These are phyloP conservation scores for Cadophora luteo-olivacea DNA, from an alignment of 2,329 filamentous ascomycete species.

Conservation along the genomic window DNA sequence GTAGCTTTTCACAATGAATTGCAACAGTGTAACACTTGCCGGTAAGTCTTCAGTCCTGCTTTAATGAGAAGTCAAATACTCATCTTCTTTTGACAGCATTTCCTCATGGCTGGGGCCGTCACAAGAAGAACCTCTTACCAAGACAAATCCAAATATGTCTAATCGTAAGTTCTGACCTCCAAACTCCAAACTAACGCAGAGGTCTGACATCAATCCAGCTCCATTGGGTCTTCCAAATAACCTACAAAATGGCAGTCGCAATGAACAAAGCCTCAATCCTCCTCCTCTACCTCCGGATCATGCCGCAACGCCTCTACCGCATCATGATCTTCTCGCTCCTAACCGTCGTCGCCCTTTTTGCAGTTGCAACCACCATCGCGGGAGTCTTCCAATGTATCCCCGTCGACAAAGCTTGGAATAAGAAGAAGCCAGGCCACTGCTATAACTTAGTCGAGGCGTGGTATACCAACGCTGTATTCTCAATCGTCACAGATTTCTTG, in stretches of 20 bases:
- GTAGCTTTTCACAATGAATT: constrained; percentile 26
- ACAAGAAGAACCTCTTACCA: constrained; percentile 21
- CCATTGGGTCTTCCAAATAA: constrained; percentile 31
- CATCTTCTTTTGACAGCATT: constrained; percentile 21
- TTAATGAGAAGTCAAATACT: background rate
- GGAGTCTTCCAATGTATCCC: constrained; percentile 30
- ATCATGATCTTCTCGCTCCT: constrained; percentile 25
- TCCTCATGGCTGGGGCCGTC: constrained; percentile 27
- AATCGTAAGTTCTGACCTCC: constrained; percentile 20
- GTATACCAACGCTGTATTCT: constrained; percentile 30
- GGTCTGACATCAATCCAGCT: constrained; percentile 22
- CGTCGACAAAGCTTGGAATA: constrained; percentile 30
- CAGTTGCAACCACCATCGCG: constrained; percentile 26
- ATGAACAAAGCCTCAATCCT: constrained; percentile 30
- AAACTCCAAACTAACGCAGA: background rate
- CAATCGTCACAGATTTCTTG: constrained; percentile 28
- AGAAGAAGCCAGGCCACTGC: constrained; percentile 25
- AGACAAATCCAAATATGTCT: constrained; percentile 22
- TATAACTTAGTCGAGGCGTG: constrained; percentile 30
- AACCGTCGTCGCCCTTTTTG: constrained; percentile 20
- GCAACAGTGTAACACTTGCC: constrained; percentile 27
- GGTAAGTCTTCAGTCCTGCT: constrained; percentile 14
- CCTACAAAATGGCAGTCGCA: constrained; percentile 29
- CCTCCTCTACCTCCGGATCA: constrained; percentile 30
- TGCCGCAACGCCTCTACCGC: constrained; percentile 26